Base-by-base conservation (phyloP, 2,329 filamentous ascomycete species). In the Ascochyta lentis region DNA sequence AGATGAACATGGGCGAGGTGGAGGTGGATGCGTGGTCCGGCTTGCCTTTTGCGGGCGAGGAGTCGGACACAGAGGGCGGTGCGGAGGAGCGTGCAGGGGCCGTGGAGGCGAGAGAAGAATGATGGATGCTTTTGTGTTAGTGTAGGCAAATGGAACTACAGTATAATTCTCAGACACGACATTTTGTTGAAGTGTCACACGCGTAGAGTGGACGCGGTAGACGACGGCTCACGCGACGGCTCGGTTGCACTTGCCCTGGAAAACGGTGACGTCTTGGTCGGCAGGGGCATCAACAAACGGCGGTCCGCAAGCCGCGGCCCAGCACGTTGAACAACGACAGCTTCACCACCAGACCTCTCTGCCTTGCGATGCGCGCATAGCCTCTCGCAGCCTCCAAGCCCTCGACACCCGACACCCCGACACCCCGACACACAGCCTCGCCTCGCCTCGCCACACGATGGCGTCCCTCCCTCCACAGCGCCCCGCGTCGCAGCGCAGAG, bases 401-500 rank as follows among this genome's bases (percentile, higher is more conserved):
- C 34, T 12, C 16, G 16, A 4, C 29, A 26, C 34, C 9, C 15
- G 22, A 4, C 33, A 26, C 27, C 16, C 16, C 16, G 16, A 16
- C 16, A 16, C 35, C 47, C 23, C 35, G 12, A 16, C 6, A n/a
- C 33, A 35, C 33, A 35, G 9, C n/a, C 15, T 35, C 33, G 33
- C 15, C 27, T 46, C 38, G 5, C 26, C 15, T 23, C 26, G 27
- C 42, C 15, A 16, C 47, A 48, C 16, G 26, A 80, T 80, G 78
- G 77, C 76, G 27, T 79, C 77, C 19, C 68, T 79, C 15, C 78
- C 78, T 44, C 69, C 74, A 23, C 72, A 73, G 54, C 69, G 68
- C 48, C 71, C 69, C 39, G 68, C 69, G 46, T 68, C 70, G 47
- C 74, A 75, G 64, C 74, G 71, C 39, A 67, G 70, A 55, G 43